phyloP scores from a whole-genome alignment of 176 grass and related monocot species.

The Zoysia japonica region DNA sequence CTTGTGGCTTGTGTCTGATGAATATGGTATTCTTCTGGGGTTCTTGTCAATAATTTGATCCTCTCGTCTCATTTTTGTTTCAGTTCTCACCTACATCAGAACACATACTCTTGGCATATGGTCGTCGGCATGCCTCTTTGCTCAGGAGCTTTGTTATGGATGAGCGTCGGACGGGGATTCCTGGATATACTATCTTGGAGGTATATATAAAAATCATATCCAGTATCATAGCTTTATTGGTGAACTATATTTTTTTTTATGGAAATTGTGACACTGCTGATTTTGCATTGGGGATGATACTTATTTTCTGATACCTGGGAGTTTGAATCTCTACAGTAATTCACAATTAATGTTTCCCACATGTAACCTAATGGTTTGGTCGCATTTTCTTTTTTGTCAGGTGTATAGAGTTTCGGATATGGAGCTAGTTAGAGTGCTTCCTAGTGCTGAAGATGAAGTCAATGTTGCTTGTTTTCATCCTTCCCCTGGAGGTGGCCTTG shows the following conservation, averaged over 20 bases:
- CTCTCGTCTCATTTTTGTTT: conserved; percentile 32
- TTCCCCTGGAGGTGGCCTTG: conserved; percentile 78
- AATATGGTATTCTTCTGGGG: conserved; percentile 7
- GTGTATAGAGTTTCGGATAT: conserved; percentile 99
- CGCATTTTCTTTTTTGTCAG: conserved; percentile 41
- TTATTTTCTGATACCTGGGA: conserved; percentile 8
- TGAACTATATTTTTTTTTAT: conserved; percentile 9
- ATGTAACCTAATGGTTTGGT: conserved; percentile 14
- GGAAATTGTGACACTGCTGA: conserved; percentile 15
- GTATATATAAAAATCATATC: conserved; percentile 38
- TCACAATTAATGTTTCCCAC: background rate
- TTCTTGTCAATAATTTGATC: conserved; percentile 33
- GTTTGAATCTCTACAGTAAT: conserved; percentile 17
- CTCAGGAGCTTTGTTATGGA: conserved; percentile 91
- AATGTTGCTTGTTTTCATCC: conserved; percentile 98
- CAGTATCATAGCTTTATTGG: conserved; percentile 23
- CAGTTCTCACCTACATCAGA: conserved; percentile 99
- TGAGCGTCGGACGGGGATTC: conserved; percentile 77
- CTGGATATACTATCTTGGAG: conserved; percentile 99
- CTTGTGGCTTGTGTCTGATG: background rate
- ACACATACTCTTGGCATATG: conserved; percentile 96
- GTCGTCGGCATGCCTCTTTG: conserved; percentile 86
- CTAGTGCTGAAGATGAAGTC: conserved; percentile 92
- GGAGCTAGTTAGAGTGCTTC: conserved; percentile 92
- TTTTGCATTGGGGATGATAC: conserved; percentile 34